Conservation (phyloP, 371 early-diverging fungal genomes). For the Apophysomyces sp. region DNA sequence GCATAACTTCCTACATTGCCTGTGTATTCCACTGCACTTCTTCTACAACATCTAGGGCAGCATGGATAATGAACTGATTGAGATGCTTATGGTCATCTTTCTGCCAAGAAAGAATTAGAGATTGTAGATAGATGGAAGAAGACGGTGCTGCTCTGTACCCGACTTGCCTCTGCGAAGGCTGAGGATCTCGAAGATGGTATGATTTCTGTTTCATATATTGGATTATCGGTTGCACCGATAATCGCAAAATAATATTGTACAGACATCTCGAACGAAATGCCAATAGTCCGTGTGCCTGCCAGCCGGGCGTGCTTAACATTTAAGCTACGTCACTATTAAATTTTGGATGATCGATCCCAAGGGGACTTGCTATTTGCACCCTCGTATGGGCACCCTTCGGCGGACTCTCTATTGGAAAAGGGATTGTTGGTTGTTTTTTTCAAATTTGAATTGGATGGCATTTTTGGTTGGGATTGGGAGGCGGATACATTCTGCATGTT, state of each 20-base stretch:
- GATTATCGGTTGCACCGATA: conserved; percentile 90
- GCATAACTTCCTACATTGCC: conserved; percentile 58
- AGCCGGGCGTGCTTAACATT: no score
- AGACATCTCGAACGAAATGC: conserved; percentile 53
- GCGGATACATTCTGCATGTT: no score
- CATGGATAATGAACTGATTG: conserved; percentile 94
- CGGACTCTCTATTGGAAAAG: no score
- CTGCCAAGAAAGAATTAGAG: conserved; percentile 27
- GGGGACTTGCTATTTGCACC: no score
- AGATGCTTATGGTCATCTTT: conserved; percentile 87
- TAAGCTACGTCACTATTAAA: no score
- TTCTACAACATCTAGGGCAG: conserved; percentile 94
- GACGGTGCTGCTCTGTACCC: conserved; percentile 23
- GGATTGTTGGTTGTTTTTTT: no score
- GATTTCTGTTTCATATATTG: conserved; percentile 92
- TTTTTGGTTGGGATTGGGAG: no score
- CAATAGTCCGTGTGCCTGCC: no score
- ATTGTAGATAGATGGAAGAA: background rate
- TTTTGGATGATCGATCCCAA: no score
- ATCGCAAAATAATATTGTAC: conserved; percentile 87
- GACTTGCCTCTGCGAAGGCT: conserved; percentile 27
- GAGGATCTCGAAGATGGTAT: conserved; percentile 53
- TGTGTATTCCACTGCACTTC: conserved; percentile 87
- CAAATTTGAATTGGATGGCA: no score
- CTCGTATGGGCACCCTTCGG: no score